phyloP scores from a whole-genome alignment of 192 early-diverging fungal species.

The Coemansia umbellata region DNA sequence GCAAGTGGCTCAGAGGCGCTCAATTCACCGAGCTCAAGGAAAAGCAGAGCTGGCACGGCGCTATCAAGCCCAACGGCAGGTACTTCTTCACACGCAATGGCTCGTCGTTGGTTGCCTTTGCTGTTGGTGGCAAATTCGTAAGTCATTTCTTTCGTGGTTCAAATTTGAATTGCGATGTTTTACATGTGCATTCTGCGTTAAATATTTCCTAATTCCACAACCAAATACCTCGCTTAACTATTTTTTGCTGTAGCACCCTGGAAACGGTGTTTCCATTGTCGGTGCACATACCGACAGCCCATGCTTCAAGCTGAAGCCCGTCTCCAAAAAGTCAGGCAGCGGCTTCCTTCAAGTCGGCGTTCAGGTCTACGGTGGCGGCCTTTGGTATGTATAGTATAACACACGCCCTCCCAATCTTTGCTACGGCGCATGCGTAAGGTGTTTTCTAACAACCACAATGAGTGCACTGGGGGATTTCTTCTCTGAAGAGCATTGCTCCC shows the following conservation, averaged over 20 bases:
- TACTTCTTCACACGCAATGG: constrained; percentile 98
- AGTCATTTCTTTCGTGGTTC: too few relatives aligned
- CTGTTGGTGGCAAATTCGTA: constrained; percentile 80
- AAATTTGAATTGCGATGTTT: too few relatives aligned
- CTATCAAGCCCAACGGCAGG: constrained; percentile 71
- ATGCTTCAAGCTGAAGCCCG: constrained; percentile 93
- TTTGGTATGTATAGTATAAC: constrained; percentile 69
- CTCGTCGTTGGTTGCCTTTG: constrained; percentile 85
- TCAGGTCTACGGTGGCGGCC: constrained; percentile 93
- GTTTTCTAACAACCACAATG: too few relatives aligned
- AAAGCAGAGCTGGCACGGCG: constrained; percentile 73
- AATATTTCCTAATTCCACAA: neutral
- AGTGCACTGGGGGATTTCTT: too few relatives aligned
- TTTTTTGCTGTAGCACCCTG: constrained; percentile 51
- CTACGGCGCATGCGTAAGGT: too few relatives aligned
- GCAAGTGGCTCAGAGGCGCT: constrained; percentile 63
- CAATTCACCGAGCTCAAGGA: constrained; percentile 90
- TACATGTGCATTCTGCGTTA: neutral
- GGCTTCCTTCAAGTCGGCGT: constrained; percentile 92
- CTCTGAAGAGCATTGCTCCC: too few relatives aligned
- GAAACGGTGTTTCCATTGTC: constrained; percentile 85
- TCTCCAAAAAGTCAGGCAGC: constrained; percentile 81
- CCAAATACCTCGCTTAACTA: too few relatives aligned
- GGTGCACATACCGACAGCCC: constrained; percentile 98
- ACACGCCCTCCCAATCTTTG: too few relatives aligned